Percentiles rank a stretch among this genome's conserved stretches.
phyloP scores from a whole-genome alignment of 2,329 filamentous ascomycete species.

The Rasamsonia emersonii region DNA sequence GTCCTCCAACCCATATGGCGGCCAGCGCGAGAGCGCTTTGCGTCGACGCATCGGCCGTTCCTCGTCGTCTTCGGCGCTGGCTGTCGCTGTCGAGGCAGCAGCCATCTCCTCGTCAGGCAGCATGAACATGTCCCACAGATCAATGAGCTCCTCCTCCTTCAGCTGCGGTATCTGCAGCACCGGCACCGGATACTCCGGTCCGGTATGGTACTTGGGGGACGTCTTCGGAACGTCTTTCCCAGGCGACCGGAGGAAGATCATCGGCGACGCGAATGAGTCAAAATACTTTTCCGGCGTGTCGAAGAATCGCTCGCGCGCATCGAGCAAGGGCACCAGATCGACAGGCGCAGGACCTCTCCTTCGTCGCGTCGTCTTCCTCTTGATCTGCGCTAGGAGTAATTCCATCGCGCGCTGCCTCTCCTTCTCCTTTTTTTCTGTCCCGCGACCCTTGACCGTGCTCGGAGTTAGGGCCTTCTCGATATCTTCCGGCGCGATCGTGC shows the following conservation, averaged over 20 bases:
- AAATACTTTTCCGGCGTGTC: conserved; percentile 30
- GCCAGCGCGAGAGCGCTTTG: conserved; percentile 31
- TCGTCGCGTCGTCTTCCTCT: conserved; percentile 7
- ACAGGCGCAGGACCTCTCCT: conserved; percentile 11
- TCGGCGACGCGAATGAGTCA: conserved; percentile 36
- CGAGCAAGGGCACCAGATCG: conserved; percentile 27
- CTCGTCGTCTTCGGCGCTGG: conserved; percentile 2
- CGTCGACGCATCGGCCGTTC: conserved; percentile 19
- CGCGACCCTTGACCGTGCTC: conserved; percentile 1
- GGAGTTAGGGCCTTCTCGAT: background rate
- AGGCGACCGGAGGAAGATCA: conserved; percentile 33
- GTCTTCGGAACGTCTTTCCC: conserved; percentile 29
- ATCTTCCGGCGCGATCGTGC: conserved; percentile 11
- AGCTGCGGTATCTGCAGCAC: conserved; percentile 13
- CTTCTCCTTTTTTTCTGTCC: conserved; percentile 4
- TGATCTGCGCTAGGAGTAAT: conserved; percentile 9
- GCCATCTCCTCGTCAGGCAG: conserved; percentile 4
- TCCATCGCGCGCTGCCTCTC: background rate
- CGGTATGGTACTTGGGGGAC: conserved; percentile 26
- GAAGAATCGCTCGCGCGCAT: conserved; percentile 29
- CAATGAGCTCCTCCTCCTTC: conserved; percentile 6
- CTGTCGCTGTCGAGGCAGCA: background rate
- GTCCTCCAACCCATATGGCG: conserved; percentile 30
- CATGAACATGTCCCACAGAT: conserved; percentile 10
- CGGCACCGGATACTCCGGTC: conserved; percentile 25